These are phyloP conservation scores for Fomitopsis betulina DNA, from an alignment of 1,284 basidiomycete species.

Conservation along the genomic window DNA sequence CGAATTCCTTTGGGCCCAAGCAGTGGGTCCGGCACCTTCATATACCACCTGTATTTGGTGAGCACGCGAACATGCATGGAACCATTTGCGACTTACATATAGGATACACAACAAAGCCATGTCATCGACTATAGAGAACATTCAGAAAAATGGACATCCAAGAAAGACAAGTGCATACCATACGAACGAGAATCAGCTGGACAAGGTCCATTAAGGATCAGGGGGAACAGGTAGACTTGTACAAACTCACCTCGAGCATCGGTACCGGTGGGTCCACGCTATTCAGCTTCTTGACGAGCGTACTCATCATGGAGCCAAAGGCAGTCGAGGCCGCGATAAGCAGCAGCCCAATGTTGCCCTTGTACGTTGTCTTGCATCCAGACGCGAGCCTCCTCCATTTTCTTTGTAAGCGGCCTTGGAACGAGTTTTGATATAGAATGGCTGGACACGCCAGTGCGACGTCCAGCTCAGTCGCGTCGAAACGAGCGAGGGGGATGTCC, in stretches of 20 bases:
- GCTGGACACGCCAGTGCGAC: not conserved
- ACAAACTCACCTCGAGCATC: constrained; percentile 44
- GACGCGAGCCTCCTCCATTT: constrained; percentile 3
- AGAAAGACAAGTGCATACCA: constrained; percentile 30
- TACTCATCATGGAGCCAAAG: constrained; percentile 60
- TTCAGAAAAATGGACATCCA: not conserved
- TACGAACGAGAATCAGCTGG: constrained; percentile 45
- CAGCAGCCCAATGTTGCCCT: constrained; percentile 55
- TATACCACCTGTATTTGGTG: constrained; percentile 35
- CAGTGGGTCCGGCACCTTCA: constrained; percentile 59
- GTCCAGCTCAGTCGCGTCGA: not conserved
- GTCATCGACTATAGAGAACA: constrained; percentile 33
- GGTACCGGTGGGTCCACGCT: constrained; percentile 54
- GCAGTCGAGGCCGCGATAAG: constrained; percentile 55
- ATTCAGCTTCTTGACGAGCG: constrained; percentile 58
- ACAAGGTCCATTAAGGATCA: not conserved
- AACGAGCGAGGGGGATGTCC: constrained; percentile 5
- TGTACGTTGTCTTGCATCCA: constrained; percentile 8
- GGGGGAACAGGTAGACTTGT: no score
- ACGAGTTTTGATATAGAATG: not conserved
- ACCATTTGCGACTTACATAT: constrained; percentile 28
- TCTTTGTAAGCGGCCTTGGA: not conserved
- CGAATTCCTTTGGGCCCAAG: constrained; percentile 68
- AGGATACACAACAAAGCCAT: constrained; percentile 38
- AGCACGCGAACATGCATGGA: not conserved